Percentiles rank a stretch among this genome's conserved stretches.
These are phyloP conservation scores for Onygenales sp. DNA, from an alignment of 2,329 filamentous ascomycete species.

Conservation along the genomic window DNA sequence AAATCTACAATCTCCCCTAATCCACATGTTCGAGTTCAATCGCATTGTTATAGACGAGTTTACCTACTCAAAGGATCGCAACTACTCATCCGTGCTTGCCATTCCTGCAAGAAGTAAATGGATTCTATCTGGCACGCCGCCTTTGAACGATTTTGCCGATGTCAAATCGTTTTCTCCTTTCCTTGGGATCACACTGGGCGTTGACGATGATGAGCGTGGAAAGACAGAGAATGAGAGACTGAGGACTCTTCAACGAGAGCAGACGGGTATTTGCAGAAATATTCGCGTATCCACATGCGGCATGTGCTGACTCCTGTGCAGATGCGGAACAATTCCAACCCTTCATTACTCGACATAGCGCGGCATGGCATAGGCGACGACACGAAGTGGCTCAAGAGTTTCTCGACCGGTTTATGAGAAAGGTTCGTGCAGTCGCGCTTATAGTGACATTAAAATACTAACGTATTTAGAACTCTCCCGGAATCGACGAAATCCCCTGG, in stretches of 20 bases:
- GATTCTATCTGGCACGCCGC: conserved; percentile 56
- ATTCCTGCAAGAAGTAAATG: conserved; percentile 46
- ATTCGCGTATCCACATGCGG: not conserved
- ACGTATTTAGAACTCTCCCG: conserved; percentile 27
- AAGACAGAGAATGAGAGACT: conserved; percentile 38
- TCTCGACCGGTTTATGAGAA: conserved; percentile 43
- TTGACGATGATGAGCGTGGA: conserved; percentile 41
- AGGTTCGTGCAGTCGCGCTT: conserved; percentile 16
- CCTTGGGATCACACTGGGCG: conserved; percentile 46
- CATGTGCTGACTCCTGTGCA: conserved; percentile 16
- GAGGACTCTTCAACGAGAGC: conserved; percentile 31
- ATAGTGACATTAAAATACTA: not conserved
- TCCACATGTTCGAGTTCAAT: conserved; percentile 54
- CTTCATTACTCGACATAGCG: conserved; percentile 40
- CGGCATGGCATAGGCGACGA: conserved; percentile 43
- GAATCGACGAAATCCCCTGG: conserved; percentile 37
- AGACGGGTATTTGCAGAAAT: conserved; percentile 28
- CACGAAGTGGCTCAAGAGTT: conserved; percentile 47
- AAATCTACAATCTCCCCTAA: conserved; percentile 25
- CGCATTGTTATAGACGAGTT: conserved; percentile 57
- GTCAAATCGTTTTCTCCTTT: conserved; percentile 50
- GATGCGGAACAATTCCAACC: conserved; percentile 48
- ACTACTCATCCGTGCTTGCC: conserved; percentile 34
- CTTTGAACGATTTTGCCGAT: conserved; percentile 48
- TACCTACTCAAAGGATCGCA: conserved; percentile 43